A percentile compares a stretch with the other conserved stretches of the same genome.
Conservation (phyloP, 192 early-diverging fungal genomes). For the Funneliformis mosseae region DNA sequence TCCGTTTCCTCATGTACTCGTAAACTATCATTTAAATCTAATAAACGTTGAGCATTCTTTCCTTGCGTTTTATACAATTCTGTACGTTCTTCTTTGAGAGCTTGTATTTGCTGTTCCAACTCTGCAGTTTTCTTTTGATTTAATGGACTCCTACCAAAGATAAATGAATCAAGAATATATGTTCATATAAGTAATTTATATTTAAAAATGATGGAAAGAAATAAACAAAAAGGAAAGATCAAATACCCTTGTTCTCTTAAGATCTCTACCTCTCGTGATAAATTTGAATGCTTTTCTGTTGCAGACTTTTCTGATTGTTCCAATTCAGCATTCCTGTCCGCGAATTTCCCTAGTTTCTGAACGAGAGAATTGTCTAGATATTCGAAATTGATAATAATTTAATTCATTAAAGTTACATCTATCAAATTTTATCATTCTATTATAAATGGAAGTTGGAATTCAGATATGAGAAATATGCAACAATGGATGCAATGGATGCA, state of each 20-base stretch:
- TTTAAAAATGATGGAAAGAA: too few species aligned
- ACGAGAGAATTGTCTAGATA: constrained; percentile 49
- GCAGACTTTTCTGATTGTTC: constrained; percentile 36
- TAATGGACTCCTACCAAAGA: constrained; percentile 45
- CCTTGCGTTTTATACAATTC: constrained; percentile 90
- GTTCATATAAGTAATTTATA: constrained; percentile 12
- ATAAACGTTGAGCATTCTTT: constrained; percentile 86
- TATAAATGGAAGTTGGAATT: not conserved
- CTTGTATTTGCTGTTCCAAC: constrained; percentile 72
- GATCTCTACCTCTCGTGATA: constrained; percentile 42
- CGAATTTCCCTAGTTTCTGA: constrained; percentile 44
- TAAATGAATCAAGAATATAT: not conserved
- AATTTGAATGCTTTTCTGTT: constrained; percentile 41
- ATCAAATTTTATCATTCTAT: not conserved
- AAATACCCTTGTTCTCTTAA: constrained; percentile 49
- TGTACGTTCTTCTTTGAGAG: constrained; percentile 82
- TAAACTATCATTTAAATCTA: constrained; percentile 82
- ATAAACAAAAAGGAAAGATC: not conserved
- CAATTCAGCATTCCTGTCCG: constrained; percentile 46
- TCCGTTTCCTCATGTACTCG: constrained; percentile 60
- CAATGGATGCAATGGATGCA: not conserved
- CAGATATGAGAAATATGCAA: not conserved
- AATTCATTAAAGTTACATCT: too few species aligned
- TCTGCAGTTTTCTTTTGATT: constrained; percentile 70
- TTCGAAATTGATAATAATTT: not conserved